Evolutionary conservation across 2,329 filamentous ascomycete species (phyloP), one percentile per base, ranked within the genome.

Genomic region (Ophiosphaerella korrae): DNA sequence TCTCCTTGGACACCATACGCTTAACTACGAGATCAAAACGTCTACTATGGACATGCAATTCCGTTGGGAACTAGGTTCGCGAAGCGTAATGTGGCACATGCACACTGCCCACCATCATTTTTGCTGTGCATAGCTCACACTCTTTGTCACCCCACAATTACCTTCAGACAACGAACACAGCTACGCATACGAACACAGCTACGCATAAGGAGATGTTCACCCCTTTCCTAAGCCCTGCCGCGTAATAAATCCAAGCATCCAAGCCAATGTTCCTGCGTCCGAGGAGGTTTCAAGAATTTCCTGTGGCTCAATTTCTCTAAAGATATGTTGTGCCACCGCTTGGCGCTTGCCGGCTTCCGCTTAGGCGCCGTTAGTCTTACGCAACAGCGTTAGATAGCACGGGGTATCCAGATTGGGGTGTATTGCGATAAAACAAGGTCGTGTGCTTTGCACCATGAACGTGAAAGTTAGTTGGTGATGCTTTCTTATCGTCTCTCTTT

Each of bases 291-390:
- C 45, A 26, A 37, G 34, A 29, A 34, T 18, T 36, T 44, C 36
- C 35, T 57, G 53, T 57, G 53, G 56, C 56, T 57, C 42, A 32
- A 42, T 23, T 37, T 14, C 3, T 37, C 45, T 23, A 13, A 21
- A 31, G 35, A 33, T 39, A 49, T 45, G 50, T 31, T 41, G 38
- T 26, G 44, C 23, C 32, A 23, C 34, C 24, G n/a, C 57, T 57
- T 57, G 57, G 57, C 53, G 8, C 9, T 33, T 59, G 57, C 57
- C 57, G 57, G 42, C 37, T 46, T 29, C 57, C 56, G 56, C 33
- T 9, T 50, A 52, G 56, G 56, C 53, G 45, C 32, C 37, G 44
- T 32, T 24, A 9, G 9, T 16, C 45, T 50, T 45, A 38, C 53
- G 33, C 18, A 33, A n/a, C 26, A 9, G 13, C 42, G 53, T 47